Evolutionary conservation across 352 stramenopile species (phyloP), one percentile per base, ranked within the genome.

Genomic region (Phytopythium boreale): DNA sequence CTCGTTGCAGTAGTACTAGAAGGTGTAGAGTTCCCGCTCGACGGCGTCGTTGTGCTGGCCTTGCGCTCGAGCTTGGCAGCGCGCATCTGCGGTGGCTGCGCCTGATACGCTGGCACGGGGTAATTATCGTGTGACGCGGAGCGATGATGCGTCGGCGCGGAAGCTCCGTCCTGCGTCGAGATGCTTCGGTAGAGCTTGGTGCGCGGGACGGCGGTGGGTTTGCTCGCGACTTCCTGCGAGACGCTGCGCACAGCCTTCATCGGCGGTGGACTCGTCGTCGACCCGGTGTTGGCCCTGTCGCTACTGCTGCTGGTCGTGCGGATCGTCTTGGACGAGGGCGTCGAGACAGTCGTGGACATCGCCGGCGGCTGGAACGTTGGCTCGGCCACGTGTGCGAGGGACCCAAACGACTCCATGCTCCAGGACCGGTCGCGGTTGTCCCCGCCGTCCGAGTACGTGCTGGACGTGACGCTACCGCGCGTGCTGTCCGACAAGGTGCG

Each of bases 381-480:
- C 56, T 62, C 56, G 26, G 56, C 17, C 12, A 62, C 41, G 41
- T 62, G 56, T 0, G 56, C 39, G 14, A 46, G 10, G 11, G 37
- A 51, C 5, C 56, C 56, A 41, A 62, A 62, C 12, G 56, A 62
- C 26, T 62, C 56, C 15, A 53, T 53, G 56, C 56, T 62, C 56
- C 56, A 62, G 29, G 56, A 51, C 10, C 56, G 56, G 56, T 62
- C 56, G 27, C 56, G 56, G 17, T 51, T 51, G 26, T 62, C 56
- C 11, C 20, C 20, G 14, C 26, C 24, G 37, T 62, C 56, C 27
- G 56, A 62, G 56, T 62, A 52, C 12, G 56, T 80, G 69, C 70
- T 79, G 20, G 75, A 80, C 24, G 68, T 70, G 55, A 71, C 71
- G 43, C 75, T 80, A 1, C 52, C 52, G 51, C 55, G 46, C 19